Conservation (phyloP, 306 rosid genomes). For the Prinsepia uniflora region DNA sequence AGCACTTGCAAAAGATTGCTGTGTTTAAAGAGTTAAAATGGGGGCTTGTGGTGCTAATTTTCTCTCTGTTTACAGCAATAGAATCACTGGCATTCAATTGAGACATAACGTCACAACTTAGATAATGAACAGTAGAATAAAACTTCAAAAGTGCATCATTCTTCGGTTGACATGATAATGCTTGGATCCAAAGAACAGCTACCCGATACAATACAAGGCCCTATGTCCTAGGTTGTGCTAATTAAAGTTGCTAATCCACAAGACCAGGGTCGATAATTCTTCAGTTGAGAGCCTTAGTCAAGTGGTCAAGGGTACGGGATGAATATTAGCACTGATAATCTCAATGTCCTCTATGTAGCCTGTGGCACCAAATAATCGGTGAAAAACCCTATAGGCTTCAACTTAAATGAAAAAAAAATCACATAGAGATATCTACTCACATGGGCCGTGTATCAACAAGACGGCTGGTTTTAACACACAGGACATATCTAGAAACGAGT, state of each 20-base stretch:
- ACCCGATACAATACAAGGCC: too few relatives aligned
- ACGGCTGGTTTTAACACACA: slow-evolving; percentile 14
- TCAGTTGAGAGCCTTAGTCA: background rate
- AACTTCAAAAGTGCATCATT: background rate
- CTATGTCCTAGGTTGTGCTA: background rate
- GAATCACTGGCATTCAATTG: background rate
- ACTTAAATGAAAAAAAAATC: background rate
- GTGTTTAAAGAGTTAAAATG: background rate
- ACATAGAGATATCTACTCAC: slow-evolving; percentile 1
- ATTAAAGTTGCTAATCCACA: background rate
- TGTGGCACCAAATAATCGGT: background rate
- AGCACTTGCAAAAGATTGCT: too few relatives aligned
- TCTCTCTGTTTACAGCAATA: background rate
- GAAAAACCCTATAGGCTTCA: background rate
- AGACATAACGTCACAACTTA: background rate
- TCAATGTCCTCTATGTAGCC: background rate
- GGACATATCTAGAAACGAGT: slow-evolving; percentile 17
- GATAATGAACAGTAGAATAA: background rate
- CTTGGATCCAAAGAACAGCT: too few relatives aligned
- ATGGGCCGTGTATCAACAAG: background rate
- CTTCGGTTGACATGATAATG: too few relatives aligned
- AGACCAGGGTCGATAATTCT: too few relatives aligned
- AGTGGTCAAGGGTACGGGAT: background rate
- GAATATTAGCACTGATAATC: background rate
- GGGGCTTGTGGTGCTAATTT: background rate